Evolutionary conservation across 2,329 filamentous ascomycete genomes (phyloP).

Genomic region (Fusarium protoensiforme): DNA sequence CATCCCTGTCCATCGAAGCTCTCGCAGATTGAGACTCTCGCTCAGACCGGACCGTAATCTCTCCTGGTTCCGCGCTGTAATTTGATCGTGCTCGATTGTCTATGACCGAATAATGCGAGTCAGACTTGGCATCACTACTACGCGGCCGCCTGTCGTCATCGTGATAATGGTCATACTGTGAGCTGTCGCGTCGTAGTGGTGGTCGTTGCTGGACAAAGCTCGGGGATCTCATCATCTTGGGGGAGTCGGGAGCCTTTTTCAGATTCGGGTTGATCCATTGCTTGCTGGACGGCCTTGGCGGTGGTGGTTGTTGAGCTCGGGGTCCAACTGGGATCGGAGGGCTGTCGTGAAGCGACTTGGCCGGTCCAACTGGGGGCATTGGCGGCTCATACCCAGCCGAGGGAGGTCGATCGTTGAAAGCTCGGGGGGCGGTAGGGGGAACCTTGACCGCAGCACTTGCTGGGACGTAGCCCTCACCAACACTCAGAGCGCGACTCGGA

Average conservation of each 20-base stretch:
- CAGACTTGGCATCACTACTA: conserved; percentile 65
- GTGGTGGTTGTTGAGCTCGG: conserved; percentile 60
- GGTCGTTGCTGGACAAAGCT: conserved; percentile 59
- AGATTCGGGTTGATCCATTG: conserved; percentile 69
- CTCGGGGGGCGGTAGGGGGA: conserved; percentile 65
- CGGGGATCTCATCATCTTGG: conserved; percentile 62
- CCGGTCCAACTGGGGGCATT: conserved; percentile 53
- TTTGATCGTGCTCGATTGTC: conserved; percentile 53
- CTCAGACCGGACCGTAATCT: conserved; percentile 56
- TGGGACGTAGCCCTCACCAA: conserved; percentile 45
- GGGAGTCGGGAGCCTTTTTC: conserved; percentile 64
- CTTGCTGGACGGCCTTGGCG: conserved; percentile 63
- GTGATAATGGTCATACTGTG: conserved; percentile 52
- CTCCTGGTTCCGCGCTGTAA: conserved; percentile 60
- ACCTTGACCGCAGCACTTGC: conserved; percentile 55
- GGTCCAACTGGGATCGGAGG: conserved; percentile 65
- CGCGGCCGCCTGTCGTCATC: conserved; percentile 58
- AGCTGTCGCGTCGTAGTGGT: conserved; percentile 50
- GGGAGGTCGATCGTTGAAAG: conserved; percentile 61
- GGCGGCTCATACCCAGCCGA: conserved; percentile 54
- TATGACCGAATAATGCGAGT: conserved; percentile 46
- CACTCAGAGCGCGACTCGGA: conserved; percentile 56
- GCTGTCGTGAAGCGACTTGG: conserved; percentile 56
- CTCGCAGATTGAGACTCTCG: conserved; percentile 50
- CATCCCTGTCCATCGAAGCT: conserved; percentile 39